Percentiles rank a stretch among this genome's conserved stretches.
phyloP scores from a whole-genome alignment of 768 basidiomycete genomes.

The Leccinum disarticulatum region DNA sequence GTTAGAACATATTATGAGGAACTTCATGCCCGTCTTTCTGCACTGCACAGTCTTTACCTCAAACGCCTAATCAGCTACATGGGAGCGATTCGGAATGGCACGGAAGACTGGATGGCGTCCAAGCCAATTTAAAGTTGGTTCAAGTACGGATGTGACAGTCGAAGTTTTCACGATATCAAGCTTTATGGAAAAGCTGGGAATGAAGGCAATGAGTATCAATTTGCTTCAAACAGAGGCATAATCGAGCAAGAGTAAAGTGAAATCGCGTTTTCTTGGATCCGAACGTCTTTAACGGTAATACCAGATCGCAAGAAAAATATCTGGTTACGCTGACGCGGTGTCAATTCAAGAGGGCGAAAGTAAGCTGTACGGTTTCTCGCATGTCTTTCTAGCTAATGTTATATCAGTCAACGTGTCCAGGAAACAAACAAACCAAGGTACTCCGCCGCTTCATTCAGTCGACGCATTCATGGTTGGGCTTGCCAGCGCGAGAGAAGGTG shows the following conservation, averaged over 20 bases:
- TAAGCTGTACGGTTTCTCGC: conserved; percentile 4
- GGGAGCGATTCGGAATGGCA: conserved; percentile 61
- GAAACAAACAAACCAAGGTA: conserved; percentile 35
- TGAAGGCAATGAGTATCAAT: conserved; percentile 73
- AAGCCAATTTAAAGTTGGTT: conserved; percentile 15
- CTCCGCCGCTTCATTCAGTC: conserved; percentile 77
- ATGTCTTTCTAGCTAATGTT: background rate
- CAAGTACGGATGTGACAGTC: conserved; percentile 24
- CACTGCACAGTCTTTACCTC: conserved; percentile 73
- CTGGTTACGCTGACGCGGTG: conserved; percentile 75
- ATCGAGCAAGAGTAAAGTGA: conserved; percentile 84
- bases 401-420: conserved; percentile 8
- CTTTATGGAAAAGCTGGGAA: conserved; percentile 64
- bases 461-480: conserved; percentile 79
- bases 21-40: conserved; percentile 75
- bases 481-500: conserved; percentile 76
- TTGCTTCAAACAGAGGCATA: conserved; percentile 81
- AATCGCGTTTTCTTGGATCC: conserved; percentile 27
- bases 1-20: conserved; percentile 72
- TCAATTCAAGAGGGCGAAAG: conserved; percentile 42
- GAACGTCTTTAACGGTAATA: background rate
- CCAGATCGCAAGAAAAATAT: conserved; percentile 75
- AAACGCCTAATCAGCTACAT: conserved; percentile 77
- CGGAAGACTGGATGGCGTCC: conserved; percentile 47
- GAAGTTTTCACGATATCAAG: conserved; percentile 72